Evolutionary conservation across 106 monocot species (phyloP).

Genomic region (Triglochin maritima): DNA sequence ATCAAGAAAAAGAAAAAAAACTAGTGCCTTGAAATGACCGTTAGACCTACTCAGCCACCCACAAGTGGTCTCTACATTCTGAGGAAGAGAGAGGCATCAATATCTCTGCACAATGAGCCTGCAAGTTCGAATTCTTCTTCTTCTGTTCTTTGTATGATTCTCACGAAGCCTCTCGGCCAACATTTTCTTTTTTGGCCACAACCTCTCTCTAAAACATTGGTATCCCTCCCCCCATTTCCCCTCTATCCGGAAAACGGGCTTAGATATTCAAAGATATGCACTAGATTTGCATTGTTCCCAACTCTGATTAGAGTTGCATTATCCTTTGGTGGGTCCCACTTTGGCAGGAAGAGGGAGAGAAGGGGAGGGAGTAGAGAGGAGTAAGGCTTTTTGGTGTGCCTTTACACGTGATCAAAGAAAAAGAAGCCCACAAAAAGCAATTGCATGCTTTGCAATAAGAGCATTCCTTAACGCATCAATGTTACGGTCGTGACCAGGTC

Average conservation of each 20-base stretch:
- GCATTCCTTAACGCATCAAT: no score
- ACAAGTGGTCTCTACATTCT: neutral
- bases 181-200: neutral
- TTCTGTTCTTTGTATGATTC: constrained; percentile 7
- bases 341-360: neutral
- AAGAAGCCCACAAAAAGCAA: constrained; percentile 2
- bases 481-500: neutral
- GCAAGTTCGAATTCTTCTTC: constrained; percentile 11
- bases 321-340: neutral
- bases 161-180: neutral
- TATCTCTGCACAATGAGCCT: neutral
- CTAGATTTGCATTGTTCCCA: neutral
- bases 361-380: neutral
- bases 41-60: constrained; percentile 3
- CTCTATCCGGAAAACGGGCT: no score
- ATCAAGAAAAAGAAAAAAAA: no score
- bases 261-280: neutral
- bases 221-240: neutral
- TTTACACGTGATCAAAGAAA: constrained; percentile 21
- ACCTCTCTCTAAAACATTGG: neutral
- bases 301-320: neutral
- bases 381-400: no score
- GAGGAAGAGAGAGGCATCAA: neutral
- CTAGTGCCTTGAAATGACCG: constrained; percentile 9
- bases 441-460: constrained; percentile 6